Conservation (phyloP, 1,284 basidiomycete species). For the Singerocomus rubriflavus region DNA sequence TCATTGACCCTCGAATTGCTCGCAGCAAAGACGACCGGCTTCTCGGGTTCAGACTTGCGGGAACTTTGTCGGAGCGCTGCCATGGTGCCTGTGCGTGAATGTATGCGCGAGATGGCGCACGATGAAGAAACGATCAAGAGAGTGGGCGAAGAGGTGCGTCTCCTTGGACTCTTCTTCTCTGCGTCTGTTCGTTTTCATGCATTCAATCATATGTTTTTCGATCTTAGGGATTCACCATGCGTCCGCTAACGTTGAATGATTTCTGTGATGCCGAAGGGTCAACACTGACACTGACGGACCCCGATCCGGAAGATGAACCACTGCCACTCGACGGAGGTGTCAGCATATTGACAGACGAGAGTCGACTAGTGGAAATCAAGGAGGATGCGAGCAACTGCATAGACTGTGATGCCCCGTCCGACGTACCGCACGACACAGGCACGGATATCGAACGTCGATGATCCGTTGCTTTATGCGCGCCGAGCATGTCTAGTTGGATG, state of each 20-base stretch:
- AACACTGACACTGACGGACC: slow-evolving; percentile 27
- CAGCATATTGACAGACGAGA: neutral
- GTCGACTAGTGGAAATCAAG: neutral
- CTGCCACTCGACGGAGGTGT: slow-evolving; percentile 10
- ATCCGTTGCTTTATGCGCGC: neutral
- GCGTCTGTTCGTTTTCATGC: neutral
- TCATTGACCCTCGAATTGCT: slow-evolving; percentile 66
- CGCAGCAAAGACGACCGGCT: slow-evolving; percentile 72
- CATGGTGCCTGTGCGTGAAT: slow-evolving; percentile 89
- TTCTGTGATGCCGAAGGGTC: slow-evolving; percentile 65
- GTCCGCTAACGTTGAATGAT: slow-evolving; percentile 67
- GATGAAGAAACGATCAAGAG: slow-evolving; percentile 51
- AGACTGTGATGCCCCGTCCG: neutral
- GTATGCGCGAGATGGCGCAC: slow-evolving; percentile 63
- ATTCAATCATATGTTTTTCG: neutral
- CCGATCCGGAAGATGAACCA: slow-evolving; percentile 32
- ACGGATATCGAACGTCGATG: slow-evolving; percentile 9
- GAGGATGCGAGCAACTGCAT: neutral
- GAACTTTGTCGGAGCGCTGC: slow-evolving; percentile 94
- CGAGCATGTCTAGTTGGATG: neutral
- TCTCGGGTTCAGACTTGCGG: slow-evolving; percentile 89
- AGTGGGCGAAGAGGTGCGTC: slow-evolving; percentile 53
- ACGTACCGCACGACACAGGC: slow-evolving; percentile 1
- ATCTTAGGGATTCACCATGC: slow-evolving; percentile 67
- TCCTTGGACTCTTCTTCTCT: neutral